Base-by-base conservation (phyloP, 305 asterid genomes). In the Fraxinus ornus region DNA sequence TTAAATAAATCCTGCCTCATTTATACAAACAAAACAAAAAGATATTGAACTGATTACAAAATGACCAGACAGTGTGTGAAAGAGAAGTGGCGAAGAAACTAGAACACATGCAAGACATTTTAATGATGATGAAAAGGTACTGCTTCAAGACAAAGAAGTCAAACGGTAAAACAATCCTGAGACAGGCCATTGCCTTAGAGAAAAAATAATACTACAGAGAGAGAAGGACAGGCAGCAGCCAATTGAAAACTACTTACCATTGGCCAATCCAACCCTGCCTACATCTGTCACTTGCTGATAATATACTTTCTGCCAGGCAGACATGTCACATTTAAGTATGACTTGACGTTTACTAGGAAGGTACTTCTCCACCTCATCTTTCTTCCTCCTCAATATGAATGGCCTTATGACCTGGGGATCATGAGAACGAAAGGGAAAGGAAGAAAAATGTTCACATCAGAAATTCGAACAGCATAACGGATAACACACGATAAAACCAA, bases 281-380 rank as follows among this genome's bases (percentile, higher is more conserved):
- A 87, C 82, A 84, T 92, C 97, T 2, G 98, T 97, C 76, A 97
- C 96, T 91, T 94, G 98, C 93, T 92, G 97, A 89, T 96, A 96
- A 87, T 92, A 90, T 73, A 90, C 92, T 86, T 89, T 96, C 87
- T 96, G 99, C 99, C 99, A 96, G 35, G 98, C 98, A 73, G 99
- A 96, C 95, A 96, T 84, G 88, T 96, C 99, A 82, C 99, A 96
- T 86, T 96, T 96, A 62, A 96, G 90, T 84, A 96, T 90, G 85
- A 96, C 98, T 93, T 96, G 99, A 68, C 88, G 90, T 89, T 96
- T 96, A 89, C 95, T 88, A 22, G 99, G 99, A 79, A 96, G 94
- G 87, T 28, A 94, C 86, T 94, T 97, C 92, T 97, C 99, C 84
- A 97, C 99, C 91, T 97, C 99, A 79, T 93, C 97, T 85, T 97